Conservation (phyloP, 805 yeast genomes). For the Spathaspora arborariae region DNA sequence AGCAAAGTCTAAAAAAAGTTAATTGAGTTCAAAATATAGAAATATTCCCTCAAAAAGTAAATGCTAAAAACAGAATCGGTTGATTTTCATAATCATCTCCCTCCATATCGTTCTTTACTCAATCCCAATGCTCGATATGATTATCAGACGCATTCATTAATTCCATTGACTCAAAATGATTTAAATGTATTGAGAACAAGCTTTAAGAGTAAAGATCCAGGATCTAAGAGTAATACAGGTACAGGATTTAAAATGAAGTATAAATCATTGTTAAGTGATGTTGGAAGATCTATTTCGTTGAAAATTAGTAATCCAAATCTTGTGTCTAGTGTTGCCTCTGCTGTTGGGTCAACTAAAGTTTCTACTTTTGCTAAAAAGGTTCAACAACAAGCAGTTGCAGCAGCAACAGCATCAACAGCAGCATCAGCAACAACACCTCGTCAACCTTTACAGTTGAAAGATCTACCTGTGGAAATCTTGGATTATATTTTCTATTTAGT, state of each 20-base stretch:
- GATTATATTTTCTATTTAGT: constrained; percentile 33
- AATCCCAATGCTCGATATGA: constrained; percentile 49
- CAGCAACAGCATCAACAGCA: neutral
- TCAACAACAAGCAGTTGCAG: neutral
- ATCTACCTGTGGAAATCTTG: constrained; percentile 44
- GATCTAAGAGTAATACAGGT: neutral
- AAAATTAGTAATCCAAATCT: constrained; percentile 21
- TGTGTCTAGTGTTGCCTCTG: constrained; percentile 5
- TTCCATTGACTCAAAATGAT: constrained; percentile 35
- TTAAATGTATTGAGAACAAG: constrained; percentile 14
- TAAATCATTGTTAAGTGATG: constrained; percentile 46
- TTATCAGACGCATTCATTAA: constrained; percentile 43
- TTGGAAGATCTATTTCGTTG: constrained; percentile 38
- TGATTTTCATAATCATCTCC: constrained; percentile 34
- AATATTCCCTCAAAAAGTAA: neutral
- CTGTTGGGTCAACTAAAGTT: neutral
- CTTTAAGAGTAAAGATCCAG: constrained; percentile 1
- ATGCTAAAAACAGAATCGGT: constrained; percentile 7
- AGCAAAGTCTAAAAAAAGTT: neutral
- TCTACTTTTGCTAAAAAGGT: neutral
- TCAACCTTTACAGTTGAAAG: constrained; percentile 15
- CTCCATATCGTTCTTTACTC: constrained; percentile 51
- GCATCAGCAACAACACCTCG: neutral
- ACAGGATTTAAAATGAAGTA: constrained; percentile 44
- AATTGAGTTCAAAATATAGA: neutral